Percentiles rank a stretch among this genome's conserved stretches.
These are phyloP conservation scores for Diaporthe velutina DNA, from an alignment of 2,329 filamentous ascomycete genomes.

Conservation along the genomic window DNA sequence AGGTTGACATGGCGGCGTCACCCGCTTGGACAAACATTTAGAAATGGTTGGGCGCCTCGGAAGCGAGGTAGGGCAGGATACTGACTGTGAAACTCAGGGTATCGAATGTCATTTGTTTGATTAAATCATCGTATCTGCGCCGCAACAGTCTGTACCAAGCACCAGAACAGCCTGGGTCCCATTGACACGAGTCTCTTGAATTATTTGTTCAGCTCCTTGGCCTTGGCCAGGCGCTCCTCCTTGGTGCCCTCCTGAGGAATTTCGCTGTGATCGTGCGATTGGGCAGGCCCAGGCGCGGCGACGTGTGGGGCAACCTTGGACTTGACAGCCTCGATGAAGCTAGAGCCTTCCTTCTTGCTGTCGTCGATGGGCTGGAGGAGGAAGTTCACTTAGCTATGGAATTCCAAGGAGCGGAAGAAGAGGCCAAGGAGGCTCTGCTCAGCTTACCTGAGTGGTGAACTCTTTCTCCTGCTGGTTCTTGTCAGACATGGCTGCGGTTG, in stretches of 20 bases:
- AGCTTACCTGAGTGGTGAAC: conserved; percentile 57
- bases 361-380: conserved; percentile 47
- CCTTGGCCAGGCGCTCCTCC: conserved; percentile 76
- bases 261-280: conserved; percentile 64
- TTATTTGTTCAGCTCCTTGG: conserved; percentile 72
- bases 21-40: background rate
- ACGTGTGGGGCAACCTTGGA: conserved; percentile 64
- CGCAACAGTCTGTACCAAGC: conserved; percentile 3
- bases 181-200: too few relatives aligned
- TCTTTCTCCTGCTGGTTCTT: conserved; percentile 53
- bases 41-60: conserved; percentile 2
- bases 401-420: background rate
- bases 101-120: conserved; percentile 12
- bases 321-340: conserved; percentile 52
- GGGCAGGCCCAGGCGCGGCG: conserved; percentile 70
- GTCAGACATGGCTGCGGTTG: conserved; percentile 34
- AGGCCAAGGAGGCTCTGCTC: background rate
- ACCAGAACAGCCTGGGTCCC: background rate
- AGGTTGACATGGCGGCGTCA: background rate
- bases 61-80: background rate
- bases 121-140: conserved; percentile 14
- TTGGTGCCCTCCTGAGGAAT: conserved; percentile 71
- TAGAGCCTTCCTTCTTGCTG: conserved; percentile 54
- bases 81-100: background rate
- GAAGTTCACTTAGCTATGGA: conserved; percentile 23